A percentile compares a stretch with the other conserved stretches of the same genome.
Evolutionary conservation across 1,139 yeast species (phyloP).

Genomic region (Hanseniaspora sp.): DNA sequence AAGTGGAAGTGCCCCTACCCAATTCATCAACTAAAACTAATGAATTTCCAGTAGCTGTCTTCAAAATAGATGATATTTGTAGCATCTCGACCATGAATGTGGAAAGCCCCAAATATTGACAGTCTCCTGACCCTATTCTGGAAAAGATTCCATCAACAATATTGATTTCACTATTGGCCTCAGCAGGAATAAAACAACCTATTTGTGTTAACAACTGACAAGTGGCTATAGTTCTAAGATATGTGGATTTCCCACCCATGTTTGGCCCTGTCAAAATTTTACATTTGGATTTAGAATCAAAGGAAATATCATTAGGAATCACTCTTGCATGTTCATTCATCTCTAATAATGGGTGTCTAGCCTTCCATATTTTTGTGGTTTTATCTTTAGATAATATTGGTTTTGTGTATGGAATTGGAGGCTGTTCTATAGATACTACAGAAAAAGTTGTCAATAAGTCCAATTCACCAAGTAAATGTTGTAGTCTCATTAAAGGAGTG

Average conservation of each 20-base stretch:
- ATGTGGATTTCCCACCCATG: constrained; percentile 97
- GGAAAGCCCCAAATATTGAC: constrained; percentile 90
- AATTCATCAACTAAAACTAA: constrained; percentile 86
- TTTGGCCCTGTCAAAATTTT: constrained; percentile 91
- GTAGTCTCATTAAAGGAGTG: constrained; percentile 59
- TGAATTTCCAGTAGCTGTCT: constrained; percentile 74
- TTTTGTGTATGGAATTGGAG: constrained; percentile 69
- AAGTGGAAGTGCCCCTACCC: constrained; percentile 94
- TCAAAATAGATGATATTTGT: constrained; percentile 84
- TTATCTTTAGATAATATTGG: constrained; percentile 43
- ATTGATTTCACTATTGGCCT: constrained; percentile 55
- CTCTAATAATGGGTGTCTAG: constrained; percentile 91
- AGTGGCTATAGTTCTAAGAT: constrained; percentile 83
- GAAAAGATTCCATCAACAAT: constrained; percentile 86
- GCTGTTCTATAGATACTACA: constrained; percentile 60
- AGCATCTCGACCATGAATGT: constrained; percentile 98
- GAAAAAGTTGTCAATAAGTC: constrained; percentile 84
- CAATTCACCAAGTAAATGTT: constrained; percentile 54
- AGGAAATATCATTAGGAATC: constrained; percentile 70
- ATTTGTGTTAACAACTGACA: constrained; percentile 82
- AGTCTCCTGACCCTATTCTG: constrained; percentile 97
- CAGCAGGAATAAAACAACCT: constrained; percentile 82
- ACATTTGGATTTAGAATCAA: constrained; percentile 49
- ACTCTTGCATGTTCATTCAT: constrained; percentile 74
- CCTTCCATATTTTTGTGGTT: constrained; percentile 44